Evolutionary conservation across 2,329 filamentous ascomycete genomes (phyloP).

Genomic region (Cercospora sojina): DNA sequence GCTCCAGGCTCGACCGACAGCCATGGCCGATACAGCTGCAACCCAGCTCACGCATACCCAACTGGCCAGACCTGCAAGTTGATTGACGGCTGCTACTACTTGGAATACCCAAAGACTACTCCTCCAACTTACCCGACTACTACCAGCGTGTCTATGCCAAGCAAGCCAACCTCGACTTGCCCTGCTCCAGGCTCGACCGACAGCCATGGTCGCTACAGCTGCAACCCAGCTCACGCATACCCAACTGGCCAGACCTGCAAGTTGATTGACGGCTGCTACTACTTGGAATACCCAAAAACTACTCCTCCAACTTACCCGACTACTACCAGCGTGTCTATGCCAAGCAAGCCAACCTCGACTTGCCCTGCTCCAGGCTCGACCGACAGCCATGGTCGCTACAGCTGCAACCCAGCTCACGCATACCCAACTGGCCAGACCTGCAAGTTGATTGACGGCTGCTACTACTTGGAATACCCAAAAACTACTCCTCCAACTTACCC

Average conservation of each 20-base stretch:
- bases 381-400: constrained; percentile 13
- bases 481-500: not conserved
- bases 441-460: constrained; percentile 18
- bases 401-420: constrained; percentile 24
- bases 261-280: constrained; percentile 19
- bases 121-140: not conserved
- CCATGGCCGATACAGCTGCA: constrained; percentile 18
- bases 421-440: constrained; percentile 27
- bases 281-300: constrained; percentile 17
- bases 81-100: constrained; percentile 18
- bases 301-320: too few species aligned
- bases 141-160: not conserved
- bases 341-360: too few species aligned
- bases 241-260: constrained; percentile 25
- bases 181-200: constrained; percentile 10
- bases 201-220: constrained; percentile 15
- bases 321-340: too few species aligned
- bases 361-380: constrained; percentile 14
- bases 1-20: constrained; percentile 9
- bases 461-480: constrained; percentile 20
- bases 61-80: constrained; percentile 23
- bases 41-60: constrained; percentile 27
- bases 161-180: constrained; percentile 8
- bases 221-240: constrained; percentile 27
- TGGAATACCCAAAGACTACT: constrained; percentile 17